phyloP scores from a whole-genome alignment of 116 monocot genomes.

The Cymodocea nodosa region DNA sequence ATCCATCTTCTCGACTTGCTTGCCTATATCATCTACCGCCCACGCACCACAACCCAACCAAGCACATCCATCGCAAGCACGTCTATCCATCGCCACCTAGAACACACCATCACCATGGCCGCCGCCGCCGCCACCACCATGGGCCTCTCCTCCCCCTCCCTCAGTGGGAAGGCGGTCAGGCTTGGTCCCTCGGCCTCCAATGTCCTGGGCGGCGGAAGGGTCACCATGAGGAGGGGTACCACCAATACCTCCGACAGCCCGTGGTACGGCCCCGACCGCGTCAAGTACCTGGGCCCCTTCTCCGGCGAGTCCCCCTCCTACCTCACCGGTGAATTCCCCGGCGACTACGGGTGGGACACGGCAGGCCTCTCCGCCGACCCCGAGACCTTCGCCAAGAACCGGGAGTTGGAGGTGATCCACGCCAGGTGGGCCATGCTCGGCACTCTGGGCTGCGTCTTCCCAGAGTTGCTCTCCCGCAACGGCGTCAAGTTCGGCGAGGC shows the following conservation, averaged over 20 bases:
- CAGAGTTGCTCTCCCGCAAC: conserved; percentile 50
- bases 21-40: too few species aligned
- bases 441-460: conserved; percentile 54
- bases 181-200: conserved; percentile 10
- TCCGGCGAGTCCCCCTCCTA: conserved; percentile 65
- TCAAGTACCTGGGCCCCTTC: conserved; percentile 71
- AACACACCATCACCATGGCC: too few species aligned
- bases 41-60: background rate
- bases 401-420: conserved; percentile 62
- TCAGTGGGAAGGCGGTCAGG: conserved; percentile 24
- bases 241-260: conserved; percentile 33
- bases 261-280: conserved; percentile 76
- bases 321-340: conserved; percentile 53
- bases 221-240: conserved; percentile 29
- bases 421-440: conserved; percentile 59
- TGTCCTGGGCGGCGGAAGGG: conserved; percentile 28
- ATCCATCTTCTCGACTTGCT: background rate
- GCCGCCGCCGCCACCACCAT: conserved; percentile 14
- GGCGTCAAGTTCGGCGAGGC: conserved; percentile 82
- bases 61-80: too few species aligned
- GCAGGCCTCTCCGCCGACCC: conserved; percentile 61
- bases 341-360: conserved; percentile 73
- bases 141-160: conserved; percentile 26
- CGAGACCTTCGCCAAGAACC: conserved; percentile 66
- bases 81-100: too few species aligned